phyloP scores from a whole-genome alignment of 306 rosid species.

The Lathyrus aphaca region DNA sequence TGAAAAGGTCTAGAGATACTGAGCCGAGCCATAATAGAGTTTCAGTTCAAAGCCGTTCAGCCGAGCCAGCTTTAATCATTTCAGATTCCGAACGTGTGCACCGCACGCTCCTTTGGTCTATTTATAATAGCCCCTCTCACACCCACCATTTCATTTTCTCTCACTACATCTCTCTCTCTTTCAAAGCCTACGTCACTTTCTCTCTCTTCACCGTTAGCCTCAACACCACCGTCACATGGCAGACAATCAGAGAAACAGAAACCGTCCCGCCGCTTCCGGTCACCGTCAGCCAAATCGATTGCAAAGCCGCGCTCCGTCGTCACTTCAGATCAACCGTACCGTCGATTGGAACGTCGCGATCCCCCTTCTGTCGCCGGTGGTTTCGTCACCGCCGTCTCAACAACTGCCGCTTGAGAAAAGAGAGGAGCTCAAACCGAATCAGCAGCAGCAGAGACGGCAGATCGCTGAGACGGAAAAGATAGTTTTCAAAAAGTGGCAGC shows the following conservation, averaged over 20 bases:
- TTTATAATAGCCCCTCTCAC: conserved; percentile 5
- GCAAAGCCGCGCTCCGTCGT: conserved; percentile 80
- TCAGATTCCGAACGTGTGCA: conserved; percentile 42
- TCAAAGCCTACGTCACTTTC: background rate
- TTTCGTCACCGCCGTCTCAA: conserved; percentile 59
- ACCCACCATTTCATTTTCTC: background rate
- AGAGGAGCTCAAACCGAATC: conserved; percentile 35
- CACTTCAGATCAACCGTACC: conserved; percentile 58
- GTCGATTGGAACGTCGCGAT: conserved; percentile 83
- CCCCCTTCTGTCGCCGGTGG: conserved; percentile 82
- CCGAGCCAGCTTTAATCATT: background rate
- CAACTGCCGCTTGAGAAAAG: conserved; percentile 26
- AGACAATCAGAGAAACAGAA: conserved; percentile 46
- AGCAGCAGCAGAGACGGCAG: conserved; percentile 33
- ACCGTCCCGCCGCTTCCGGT: conserved; percentile 16
- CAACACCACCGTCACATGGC: too few species aligned
- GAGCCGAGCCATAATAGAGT: background rate
- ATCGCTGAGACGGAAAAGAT: conserved; percentile 46
- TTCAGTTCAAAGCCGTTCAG: too few species aligned
- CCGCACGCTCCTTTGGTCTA: conserved; percentile 36
- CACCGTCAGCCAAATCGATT: conserved; percentile 67
- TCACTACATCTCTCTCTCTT: background rate
- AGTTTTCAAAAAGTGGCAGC: conserved; percentile 83
- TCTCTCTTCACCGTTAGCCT: conserved; percentile 20
- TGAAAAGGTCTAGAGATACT: background rate